These are phyloP conservation scores for Coemansia sp. DNA, from an alignment of 192 early-diverging fungal species.

Conservation along the genomic window DNA sequence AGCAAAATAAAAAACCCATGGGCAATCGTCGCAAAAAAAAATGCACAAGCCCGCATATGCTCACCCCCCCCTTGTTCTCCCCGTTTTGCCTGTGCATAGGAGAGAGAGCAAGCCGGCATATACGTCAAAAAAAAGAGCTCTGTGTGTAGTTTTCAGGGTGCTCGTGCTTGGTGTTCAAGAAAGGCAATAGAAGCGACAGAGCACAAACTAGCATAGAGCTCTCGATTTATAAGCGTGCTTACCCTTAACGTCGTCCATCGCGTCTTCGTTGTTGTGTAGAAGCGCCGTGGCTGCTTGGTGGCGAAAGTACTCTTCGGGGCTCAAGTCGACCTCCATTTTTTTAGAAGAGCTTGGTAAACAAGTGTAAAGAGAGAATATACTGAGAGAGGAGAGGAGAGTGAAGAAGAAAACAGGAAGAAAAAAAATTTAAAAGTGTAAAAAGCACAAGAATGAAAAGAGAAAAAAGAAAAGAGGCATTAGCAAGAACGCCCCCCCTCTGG, in stretches of 20 bases:
- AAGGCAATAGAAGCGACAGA: not conserved
- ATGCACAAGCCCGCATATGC: conserved; percentile 45
- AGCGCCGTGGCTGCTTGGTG: conserved; percentile 44
- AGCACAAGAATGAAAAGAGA: conserved; percentile 25
- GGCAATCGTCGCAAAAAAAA: conserved; percentile 33
- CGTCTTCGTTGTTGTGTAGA: conserved; percentile 40
- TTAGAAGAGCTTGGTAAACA: not conserved
- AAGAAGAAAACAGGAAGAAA: conserved; percentile 18
- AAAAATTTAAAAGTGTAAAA: conserved; percentile 12
- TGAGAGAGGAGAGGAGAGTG: conserved; percentile 27
- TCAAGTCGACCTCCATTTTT: conserved; percentile 43
- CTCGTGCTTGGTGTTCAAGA: not conserved
- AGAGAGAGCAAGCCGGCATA: conserved; percentile 17
- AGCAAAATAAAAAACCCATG: conserved; percentile 15
- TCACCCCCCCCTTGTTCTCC: conserved; percentile 25
- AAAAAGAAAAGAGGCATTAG: conserved; percentile 24
- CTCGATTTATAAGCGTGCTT: conserved; percentile 9
- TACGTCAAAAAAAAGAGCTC: conserved; percentile 8
- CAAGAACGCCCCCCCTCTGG: conserved; percentile 4
- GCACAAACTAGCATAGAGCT: not conserved
- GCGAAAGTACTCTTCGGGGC: conserved; percentile 54
- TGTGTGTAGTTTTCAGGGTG: not conserved
- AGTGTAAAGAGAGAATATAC: conserved; percentile 2
- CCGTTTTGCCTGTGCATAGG: conserved; percentile 25
- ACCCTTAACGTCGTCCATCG: conserved; percentile 29